Evolutionary conservation across 306 rosid genomes (phyloP).

Genomic region (Quercus mongolica): DNA sequence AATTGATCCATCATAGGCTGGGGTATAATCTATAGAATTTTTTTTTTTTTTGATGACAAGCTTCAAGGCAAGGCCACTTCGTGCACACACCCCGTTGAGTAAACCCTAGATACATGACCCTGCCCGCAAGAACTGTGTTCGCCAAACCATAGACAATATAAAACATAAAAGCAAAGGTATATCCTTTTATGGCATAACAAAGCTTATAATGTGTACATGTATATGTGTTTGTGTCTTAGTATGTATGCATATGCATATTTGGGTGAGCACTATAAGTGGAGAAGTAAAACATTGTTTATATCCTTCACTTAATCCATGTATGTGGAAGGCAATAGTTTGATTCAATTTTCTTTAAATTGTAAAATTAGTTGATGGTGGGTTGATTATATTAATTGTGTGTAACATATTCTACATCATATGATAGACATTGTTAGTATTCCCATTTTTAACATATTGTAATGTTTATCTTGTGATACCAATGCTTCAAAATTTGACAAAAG

Average conservation of each 20-base stretch:
- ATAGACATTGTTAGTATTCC: not conserved
- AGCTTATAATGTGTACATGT: not conserved
- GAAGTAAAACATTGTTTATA: not conserved
- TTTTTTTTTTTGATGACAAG: no score
- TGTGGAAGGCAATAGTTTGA: not conserved
- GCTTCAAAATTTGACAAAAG: not conserved
- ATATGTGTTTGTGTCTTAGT: not conserved
- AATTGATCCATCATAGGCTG: conserved; percentile 2
- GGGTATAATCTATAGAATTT: not conserved
- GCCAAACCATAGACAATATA: not conserved
- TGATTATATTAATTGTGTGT: no score
- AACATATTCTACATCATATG: not conserved
- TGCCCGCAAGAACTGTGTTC: no score
- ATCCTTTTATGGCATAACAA: not conserved
- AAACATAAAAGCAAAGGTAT: not conserved
- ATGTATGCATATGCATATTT: not conserved
- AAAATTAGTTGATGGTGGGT: no score
- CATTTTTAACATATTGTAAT: not conserved
- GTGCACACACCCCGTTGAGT: no score
- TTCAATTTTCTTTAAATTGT: no score
- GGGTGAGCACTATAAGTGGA: not conserved
- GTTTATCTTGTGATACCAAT: not conserved
- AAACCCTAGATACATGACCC: no score
- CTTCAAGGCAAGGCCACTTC: no score
- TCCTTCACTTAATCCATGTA: not conserved